Evolutionary conservation across 208 protist species (phyloP).

Genomic region (Leishmania tropica): DNA sequence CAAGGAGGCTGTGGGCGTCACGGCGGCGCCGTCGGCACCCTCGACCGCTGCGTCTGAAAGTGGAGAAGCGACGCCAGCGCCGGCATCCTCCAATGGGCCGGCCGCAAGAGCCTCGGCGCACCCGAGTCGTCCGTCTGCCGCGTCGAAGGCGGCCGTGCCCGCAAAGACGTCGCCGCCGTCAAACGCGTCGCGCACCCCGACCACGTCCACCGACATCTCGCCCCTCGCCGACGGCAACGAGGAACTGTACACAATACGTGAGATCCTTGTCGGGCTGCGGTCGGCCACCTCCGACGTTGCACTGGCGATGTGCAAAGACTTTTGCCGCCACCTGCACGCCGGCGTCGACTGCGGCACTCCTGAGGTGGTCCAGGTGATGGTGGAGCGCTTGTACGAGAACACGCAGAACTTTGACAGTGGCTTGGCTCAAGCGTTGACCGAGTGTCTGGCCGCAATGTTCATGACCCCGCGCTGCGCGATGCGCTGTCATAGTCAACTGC

Average conservation of each 20-base stretch:
- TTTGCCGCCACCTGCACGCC: conserved; percentile 57
- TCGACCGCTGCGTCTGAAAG: background rate
- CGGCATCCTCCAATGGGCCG: background rate
- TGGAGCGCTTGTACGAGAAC: conserved; percentile 80
- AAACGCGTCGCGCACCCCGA: background rate
- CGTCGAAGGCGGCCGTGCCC: background rate
- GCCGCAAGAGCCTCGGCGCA: too few relatives aligned
- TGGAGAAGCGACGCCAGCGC: background rate
- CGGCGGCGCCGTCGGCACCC: background rate
- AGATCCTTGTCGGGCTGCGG: conserved; percentile 76
- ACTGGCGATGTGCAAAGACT: conserved; percentile 67
- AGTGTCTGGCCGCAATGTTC: conserved; percentile 74
- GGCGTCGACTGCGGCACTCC: conserved; percentile 72
- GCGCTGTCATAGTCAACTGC: conserved; percentile 69
- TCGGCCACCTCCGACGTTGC: conserved; percentile 62
- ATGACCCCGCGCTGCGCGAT: conserved; percentile 40
- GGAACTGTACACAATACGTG: conserved; percentile 73
- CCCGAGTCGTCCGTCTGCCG: background rate
- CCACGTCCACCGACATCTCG: background rate
- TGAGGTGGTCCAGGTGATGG: conserved; percentile 83
- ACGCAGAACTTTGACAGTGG: conserved; percentile 55
- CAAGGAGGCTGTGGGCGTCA: background rate
- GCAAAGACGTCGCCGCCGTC: background rate
- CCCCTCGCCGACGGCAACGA: conserved; percentile 20
- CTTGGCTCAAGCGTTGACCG: conserved; percentile 62